Conservation (phyloP, 2,329 filamentous ascomycete species). For the Akanthomyces uredinophilus region DNA sequence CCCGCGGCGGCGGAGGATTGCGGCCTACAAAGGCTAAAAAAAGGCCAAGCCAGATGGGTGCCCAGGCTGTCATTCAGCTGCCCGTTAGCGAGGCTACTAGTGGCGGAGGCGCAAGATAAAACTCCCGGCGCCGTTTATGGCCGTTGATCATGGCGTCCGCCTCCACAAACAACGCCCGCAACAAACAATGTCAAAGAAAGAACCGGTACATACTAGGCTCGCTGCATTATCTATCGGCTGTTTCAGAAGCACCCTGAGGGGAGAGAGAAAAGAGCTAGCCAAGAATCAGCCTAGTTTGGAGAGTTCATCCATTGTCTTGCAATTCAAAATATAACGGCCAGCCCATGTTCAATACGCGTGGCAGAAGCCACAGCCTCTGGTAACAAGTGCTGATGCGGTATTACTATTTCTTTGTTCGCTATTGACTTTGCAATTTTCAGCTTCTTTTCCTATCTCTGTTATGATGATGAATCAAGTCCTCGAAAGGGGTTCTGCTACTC, state of each 20-base stretch:
- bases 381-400: neutral
- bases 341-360: neutral
- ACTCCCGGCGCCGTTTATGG: neutral
- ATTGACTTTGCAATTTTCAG: no score
- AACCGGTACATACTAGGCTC: neutral
- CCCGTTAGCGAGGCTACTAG: neutral
- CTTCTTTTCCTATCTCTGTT: no score
- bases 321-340: neutral
- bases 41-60: no score
- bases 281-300: neutral
- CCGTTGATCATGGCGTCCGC: neutral
- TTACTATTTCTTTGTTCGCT: neutral
- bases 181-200: neutral
- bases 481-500: neutral
- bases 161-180: neutral
- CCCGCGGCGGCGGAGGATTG: neutral
- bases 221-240: neutral
- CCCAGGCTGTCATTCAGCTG: neutral
- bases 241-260: neutral
- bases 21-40: neutral
- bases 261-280: conserved; percentile 1
- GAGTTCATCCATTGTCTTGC: neutral
- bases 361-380: neutral
- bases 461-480: neutral
- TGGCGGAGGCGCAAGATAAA: neutral